Evolutionary conservation across 495 filamentous ascomycete genomes (phyloP).

Genomic region (Pseudotulostoma volvatum): DNA sequence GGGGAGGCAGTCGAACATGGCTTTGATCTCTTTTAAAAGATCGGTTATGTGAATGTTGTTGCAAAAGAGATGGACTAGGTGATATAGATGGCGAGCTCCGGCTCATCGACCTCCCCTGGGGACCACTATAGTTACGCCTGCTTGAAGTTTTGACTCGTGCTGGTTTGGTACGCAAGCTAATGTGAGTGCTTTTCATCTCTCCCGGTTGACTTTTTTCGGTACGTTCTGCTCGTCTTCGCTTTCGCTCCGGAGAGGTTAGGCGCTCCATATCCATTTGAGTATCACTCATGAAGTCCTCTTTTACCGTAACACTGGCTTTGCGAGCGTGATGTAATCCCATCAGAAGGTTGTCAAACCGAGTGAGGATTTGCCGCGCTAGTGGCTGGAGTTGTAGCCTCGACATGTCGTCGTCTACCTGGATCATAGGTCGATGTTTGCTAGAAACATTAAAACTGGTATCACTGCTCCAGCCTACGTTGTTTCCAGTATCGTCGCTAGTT

Average conservation of each 20-base stretch:
- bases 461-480: conserved; percentile 9
- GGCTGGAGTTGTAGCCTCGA: conserved; percentile 46
- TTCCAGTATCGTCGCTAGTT: conserved; percentile 2
- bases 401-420: conserved; percentile 45
- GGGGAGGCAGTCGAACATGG: conserved; percentile 3
- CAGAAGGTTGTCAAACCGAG: conserved; percentile 48
- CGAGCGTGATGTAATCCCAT: conserved; percentile 47
- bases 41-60: conserved; percentile 5
- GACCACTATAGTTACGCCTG: background rate
- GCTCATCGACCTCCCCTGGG: background rate
- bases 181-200: conserved; percentile 16
- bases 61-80: background rate
- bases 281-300: conserved; percentile 10
- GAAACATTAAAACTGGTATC: conserved; percentile 9
- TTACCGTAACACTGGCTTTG: conserved; percentile 21
- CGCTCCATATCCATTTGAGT: conserved; percentile 11
- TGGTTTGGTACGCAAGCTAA: background rate
- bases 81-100: background rate
- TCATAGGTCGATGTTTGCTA: conserved; percentile 18
- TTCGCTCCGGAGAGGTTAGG: conserved; percentile 4
- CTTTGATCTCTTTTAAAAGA: conserved; percentile 6
- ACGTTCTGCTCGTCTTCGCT: conserved; percentile 4
- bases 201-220: conserved; percentile 11
- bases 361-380: conserved; percentile 44
- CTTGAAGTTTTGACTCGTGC: background rate